Evolutionary conservation across 2,329 filamentous ascomycete species (phyloP), one percentile per base, ranked within the genome.

Genomic region (Fusarium torreyae): DNA sequence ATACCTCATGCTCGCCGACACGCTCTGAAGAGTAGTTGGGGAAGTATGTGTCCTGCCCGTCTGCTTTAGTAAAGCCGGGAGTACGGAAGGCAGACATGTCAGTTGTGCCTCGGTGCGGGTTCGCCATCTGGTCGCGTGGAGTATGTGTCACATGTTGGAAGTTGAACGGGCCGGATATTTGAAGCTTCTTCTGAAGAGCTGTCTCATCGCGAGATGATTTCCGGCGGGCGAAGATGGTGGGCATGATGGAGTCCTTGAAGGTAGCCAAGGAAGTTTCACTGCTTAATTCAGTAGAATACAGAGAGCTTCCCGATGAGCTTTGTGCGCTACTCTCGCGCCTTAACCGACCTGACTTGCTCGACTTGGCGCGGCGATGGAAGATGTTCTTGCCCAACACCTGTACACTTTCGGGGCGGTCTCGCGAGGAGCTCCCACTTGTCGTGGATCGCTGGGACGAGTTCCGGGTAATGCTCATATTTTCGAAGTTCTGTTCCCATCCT

Each of bases 61-160:
- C 77, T 11, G 57, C 65, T 80, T 79, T 52, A 26, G 44, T 22
- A 52, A 48, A 60, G n/a, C 53, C 71, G 8, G 67, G 57, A 34
- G 78, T 77, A 43, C 80, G 81, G 51, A 82, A 71, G 14, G 79
- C 78, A 17, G 82, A 81, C 57, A 84, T 81, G 59, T 85, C 84
- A 13, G 81, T 80, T 15, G 80, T 84, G 5, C 78, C 71, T 28
- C 79, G 77, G 42, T 81, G 78, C 8, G 83, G 64, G 57, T 79
- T 80, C 6, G 82, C 77, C 5, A 85, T 61, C 50, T 84, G 80
- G 31, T 88, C 84, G 46, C 84, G 84, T 14, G 83, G 80, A 14
- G 85, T 88, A 74, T 90, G 88, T 6, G 86, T 84, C 34, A 91
- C 82, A 76, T 91, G 89, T 74, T 90, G 88, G 64, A 91, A 91